A percentile compares a stretch with the other conserved stretches of the same genome.
These are phyloP conservation scores for Leishmania lainsoni DNA, from an alignment of 208 protist species.

Conservation along the genomic window DNA sequence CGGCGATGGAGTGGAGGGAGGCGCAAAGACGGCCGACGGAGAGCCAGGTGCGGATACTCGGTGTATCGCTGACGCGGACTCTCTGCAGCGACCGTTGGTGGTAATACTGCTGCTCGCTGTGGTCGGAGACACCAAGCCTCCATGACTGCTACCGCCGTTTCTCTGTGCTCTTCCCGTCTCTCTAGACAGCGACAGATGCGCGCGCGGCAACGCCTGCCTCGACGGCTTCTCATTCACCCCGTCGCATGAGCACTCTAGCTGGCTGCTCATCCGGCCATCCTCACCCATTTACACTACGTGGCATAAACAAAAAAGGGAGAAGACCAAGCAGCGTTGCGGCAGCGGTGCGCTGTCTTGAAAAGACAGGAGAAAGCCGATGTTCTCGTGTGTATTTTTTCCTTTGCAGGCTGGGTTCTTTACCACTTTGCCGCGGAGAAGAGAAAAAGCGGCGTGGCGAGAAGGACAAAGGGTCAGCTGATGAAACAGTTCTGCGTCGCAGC, in stretches of 20 bases:
- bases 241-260: slow-evolving; percentile 23
- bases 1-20: slow-evolving; percentile 34
- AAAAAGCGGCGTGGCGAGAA: background rate
- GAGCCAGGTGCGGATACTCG: slow-evolving; percentile 8
- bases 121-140: slow-evolving; percentile 10
- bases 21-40: slow-evolving; percentile 14
- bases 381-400: background rate
- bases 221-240: slow-evolving; percentile 19
- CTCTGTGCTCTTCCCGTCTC: slow-evolving; percentile 12
- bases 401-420: background rate
- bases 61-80: background rate
- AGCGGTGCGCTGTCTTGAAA: background rate
- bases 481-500: background rate
- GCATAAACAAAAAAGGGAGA: slow-evolving; percentile 1
- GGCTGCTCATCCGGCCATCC: slow-evolving; percentile 29
- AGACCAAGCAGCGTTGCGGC: background rate
- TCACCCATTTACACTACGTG: slow-evolving; percentile 22
- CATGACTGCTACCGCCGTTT: slow-evolving; percentile 6
- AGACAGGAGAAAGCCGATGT: background rate
- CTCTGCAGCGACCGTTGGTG: slow-evolving; percentile 4
- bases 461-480: background rate
- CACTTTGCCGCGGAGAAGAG: background rate
- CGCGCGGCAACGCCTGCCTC: background rate
- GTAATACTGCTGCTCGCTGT: slow-evolving; percentile 7
- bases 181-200: slow-evolving; percentile 10